Evolutionary conservation across 2,329 filamentous ascomycete species (phyloP), one percentile per base, ranked within the genome.

Genomic region (Rosellinia necatrix): DNA sequence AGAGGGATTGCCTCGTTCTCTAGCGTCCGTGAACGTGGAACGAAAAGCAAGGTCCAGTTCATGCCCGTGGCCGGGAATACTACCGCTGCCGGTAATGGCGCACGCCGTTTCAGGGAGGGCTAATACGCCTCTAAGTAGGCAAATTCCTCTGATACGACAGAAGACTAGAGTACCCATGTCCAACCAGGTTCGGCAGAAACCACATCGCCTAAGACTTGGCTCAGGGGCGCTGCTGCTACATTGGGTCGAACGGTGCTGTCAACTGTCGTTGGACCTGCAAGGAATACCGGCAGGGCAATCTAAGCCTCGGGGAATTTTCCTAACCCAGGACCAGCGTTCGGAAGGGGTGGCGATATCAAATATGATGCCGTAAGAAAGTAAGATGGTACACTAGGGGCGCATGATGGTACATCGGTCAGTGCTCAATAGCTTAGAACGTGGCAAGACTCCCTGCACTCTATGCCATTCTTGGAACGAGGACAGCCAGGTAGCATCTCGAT

Each of bases 301-400:
- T 52, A 15, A 58, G 71, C 74, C 56, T 24, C 60, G 27, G 21
- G 25, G 41, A 34, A 72, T 75, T 64, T 74, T 76, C 30, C 74
- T 79, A 47, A 83, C 75, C 61, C 79, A 83, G 3, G 71, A 72
- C 0, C 81, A 81, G 54, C 81, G 71, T 61, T 85, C 81, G 0
- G 74, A 72, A 3, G 75, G 74, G 1, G 77, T 79, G 0, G 77
- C 74, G 6, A 82, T 71, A 59, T 85, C 82, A 1, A 77, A 76
- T 4, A 83, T 75, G 2, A 83, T 74, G 0, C 77, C 81, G 17
- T 76, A 77, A 0, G 75, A 76, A 1, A 84, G 70, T 0, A 54
- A 56, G 13, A 63, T 53, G 5, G 61, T 61, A 22, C 62, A n/a
- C 62, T 68, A 29, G 4, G 40, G 6, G 34, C 7, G 15, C 6